These are phyloP conservation scores for Aeschynomene evenia DNA, from an alignment of 306 rosid genomes.

Conservation along the genomic window DNA sequence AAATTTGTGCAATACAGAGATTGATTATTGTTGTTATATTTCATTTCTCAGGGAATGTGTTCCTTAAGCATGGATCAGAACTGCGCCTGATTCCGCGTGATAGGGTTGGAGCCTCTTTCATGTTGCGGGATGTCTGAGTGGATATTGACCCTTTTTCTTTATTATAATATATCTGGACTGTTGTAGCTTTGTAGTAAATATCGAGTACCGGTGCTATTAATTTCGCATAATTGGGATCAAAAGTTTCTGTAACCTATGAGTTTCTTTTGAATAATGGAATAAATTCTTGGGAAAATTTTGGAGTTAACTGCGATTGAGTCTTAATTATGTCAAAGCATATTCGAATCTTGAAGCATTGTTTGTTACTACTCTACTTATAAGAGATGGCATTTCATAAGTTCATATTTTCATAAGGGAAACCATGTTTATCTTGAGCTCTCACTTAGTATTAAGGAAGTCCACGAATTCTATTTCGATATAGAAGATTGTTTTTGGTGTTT, in stretches of 20 bases:
- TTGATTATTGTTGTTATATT: not conserved
- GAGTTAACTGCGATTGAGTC: not conserved
- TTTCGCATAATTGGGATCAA: not conserved
- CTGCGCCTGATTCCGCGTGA: constrained; percentile 45
- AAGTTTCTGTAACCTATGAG: not conserved
- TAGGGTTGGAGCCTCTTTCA: constrained; percentile 35
- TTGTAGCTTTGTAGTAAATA: constrained; percentile 19
- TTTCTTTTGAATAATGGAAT: not conserved
- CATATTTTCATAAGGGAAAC: no score
- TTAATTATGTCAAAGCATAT: no score
- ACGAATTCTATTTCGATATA: no score
- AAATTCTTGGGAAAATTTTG: not conserved
- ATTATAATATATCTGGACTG: not conserved
- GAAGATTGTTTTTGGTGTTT: no score
- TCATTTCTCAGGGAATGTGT: constrained; percentile 40
- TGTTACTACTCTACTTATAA: not conserved
- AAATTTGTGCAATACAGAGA: not conserved
- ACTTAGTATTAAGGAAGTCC: no score
- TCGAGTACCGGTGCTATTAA: not conserved
- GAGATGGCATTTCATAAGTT: no score
- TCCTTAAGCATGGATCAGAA: constrained; percentile 47
- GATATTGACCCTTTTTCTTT: not conserved
- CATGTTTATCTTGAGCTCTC: no score
- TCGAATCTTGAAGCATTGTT: not conserved
- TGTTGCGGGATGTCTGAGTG: constrained; percentile 4